phyloP scores from a whole-genome alignment of 805 yeast genomes.

The Saccharomycopsis malanga region DNA sequence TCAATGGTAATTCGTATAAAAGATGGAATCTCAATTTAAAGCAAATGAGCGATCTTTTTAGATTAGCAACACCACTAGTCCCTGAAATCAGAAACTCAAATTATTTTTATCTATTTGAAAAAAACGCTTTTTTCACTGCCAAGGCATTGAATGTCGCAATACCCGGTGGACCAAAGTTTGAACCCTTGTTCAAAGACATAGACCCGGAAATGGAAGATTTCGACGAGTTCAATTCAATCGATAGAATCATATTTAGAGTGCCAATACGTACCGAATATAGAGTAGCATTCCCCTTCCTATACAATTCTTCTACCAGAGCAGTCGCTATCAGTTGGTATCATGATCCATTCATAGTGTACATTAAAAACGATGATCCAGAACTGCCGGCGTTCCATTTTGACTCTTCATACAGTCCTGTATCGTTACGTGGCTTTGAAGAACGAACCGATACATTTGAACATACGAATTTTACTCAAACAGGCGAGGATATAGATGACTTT shows the following conservation, averaged over 20 bases:
- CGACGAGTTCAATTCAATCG: conserved; percentile 86
- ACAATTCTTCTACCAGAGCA: conserved; percentile 66
- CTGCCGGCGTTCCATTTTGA: conserved; percentile 52
- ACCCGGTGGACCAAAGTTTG: conserved; percentile 96
- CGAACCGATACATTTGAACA: conserved; percentile 23
- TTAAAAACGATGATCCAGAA: conserved; percentile 40
- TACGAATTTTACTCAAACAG: conserved; percentile 10
- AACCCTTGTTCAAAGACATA: conserved; percentile 65
- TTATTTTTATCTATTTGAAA: conserved; percentile 66
- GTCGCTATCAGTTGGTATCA: conserved; percentile 59
- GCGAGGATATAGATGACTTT: conserved; percentile 31
- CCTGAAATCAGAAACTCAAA: conserved; percentile 54
- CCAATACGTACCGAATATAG: conserved; percentile 77
- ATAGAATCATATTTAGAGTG: conserved; percentile 72
- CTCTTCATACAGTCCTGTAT: conserved; percentile 49
- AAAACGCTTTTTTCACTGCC: conserved; percentile 77
- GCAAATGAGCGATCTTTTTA: conserved; percentile 57
- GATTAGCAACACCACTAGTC: conserved; percentile 64
- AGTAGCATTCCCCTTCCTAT: conserved; percentile 80
- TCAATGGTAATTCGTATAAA: conserved; percentile 73
- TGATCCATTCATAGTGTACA: conserved; percentile 49
- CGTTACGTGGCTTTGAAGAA: conserved; percentile 28
- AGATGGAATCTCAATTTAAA: conserved; percentile 59
- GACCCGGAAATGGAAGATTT: conserved; percentile 66
- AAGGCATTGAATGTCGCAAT: conserved; percentile 81